Percentiles rank a stretch among this genome's conserved stretches.
These are phyloP conservation scores for Diutina mesorugosa DNA, from an alignment of 1,139 yeast genomes.

Conservation along the genomic window DNA sequence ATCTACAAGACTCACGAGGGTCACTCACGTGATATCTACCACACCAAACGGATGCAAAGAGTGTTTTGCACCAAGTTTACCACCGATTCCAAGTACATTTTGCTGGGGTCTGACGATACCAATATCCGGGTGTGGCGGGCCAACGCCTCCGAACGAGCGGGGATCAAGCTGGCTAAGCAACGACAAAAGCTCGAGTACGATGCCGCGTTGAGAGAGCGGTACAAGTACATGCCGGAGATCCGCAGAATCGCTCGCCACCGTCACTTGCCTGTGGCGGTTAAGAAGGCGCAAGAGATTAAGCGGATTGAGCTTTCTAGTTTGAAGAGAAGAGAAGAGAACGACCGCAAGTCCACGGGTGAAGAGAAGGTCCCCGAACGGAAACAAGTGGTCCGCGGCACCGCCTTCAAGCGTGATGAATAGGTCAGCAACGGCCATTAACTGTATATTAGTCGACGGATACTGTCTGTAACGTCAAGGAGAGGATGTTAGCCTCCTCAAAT, in stretches of 20 bases:
- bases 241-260: constrained; percentile 83
- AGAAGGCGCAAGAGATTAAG: constrained; percentile 83
- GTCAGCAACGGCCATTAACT: too few species aligned
- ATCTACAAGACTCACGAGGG: constrained; percentile 69
- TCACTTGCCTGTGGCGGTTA: constrained; percentile 76
- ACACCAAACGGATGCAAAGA: constrained; percentile 95
- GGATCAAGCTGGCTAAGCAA: constrained; percentile 69
- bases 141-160: constrained; percentile 71
- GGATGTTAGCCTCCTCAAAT: too few species aligned
- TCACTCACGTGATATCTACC: constrained; percentile 89
- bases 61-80: constrained; percentile 75
- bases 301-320: constrained; percentile 56
- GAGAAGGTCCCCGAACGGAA: constrained; percentile 64
- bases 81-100: constrained; percentile 77
- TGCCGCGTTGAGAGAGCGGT: constrained; percentile 81
- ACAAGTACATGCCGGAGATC: constrained; percentile 93
- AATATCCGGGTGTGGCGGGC: constrained; percentile 91
- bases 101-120: constrained; percentile 93
- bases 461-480: too few species aligned
- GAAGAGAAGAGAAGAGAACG: constrained; percentile 72
- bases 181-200: constrained; percentile 82
- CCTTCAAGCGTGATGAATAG: constrained; percentile 32
- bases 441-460: too few species aligned
- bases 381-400: constrained; percentile 77
- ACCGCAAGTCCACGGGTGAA: constrained; percentile 62